phyloP scores from a whole-genome alignment of 495 filamentous ascomycete genomes.

The Aspergillus affinis region DNA sequence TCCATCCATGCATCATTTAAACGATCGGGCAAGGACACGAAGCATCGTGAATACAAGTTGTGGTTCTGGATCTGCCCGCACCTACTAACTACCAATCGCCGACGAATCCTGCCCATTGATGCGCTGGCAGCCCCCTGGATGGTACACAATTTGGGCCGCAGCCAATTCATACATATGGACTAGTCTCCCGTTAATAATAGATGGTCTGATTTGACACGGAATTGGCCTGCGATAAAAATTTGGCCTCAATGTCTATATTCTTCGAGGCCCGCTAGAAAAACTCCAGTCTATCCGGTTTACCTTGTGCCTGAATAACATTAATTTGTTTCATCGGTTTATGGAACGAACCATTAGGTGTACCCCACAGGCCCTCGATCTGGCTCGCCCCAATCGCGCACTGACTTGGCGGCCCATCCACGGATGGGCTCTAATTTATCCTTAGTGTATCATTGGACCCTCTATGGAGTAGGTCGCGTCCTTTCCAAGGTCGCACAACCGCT shows the following conservation, averaged over 20 bases:
- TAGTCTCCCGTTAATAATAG: neutral
- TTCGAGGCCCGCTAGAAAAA: neutral
- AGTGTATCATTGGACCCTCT: neutral
- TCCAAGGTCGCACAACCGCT: neutral
- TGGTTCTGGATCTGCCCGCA: neutral
- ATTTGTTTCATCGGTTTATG: neutral
- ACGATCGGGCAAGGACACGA: neutral
- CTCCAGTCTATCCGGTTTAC: neutral
- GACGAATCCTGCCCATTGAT: neutral
- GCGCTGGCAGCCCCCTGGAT: neutral
- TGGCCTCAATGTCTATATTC: neutral
- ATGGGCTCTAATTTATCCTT: neutral
- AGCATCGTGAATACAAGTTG: neutral
- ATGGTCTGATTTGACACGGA: neutral
- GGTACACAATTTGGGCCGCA: constrained; percentile 3
- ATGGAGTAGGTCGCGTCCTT: neutral
- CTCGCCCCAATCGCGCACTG: constrained; percentile 9
- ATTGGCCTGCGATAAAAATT: neutral
- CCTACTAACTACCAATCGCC: neutral
- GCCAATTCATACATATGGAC: neutral
- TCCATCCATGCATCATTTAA: neutral
- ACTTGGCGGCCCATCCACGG: constrained; percentile 7
- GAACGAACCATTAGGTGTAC: constrained; percentile 10
- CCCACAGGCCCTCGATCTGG: constrained; percentile 14
- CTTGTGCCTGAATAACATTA: neutral